These are phyloP conservation scores for Mycena metata DNA, from an alignment of 768 basidiomycete genomes.

Conservation along the genomic window DNA sequence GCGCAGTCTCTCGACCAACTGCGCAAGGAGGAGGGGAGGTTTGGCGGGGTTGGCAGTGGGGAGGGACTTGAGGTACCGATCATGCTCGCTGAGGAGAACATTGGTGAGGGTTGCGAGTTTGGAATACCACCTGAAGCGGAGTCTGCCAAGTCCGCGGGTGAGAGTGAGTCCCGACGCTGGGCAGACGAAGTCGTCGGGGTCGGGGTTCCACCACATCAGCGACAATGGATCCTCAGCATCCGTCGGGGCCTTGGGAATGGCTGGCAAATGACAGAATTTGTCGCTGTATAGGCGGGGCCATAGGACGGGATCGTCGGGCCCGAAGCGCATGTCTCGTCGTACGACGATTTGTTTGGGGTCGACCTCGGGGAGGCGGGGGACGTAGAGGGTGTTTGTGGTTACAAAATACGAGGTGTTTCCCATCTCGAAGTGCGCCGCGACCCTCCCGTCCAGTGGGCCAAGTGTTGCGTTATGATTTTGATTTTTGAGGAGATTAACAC, in stretches of 20 bases:
- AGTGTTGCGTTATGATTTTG: not conserved
- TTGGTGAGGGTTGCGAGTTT: not conserved
- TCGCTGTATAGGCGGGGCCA: not conserved
- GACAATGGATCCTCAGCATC: not conserved
- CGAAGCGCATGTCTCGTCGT: slow-evolving; percentile 12
- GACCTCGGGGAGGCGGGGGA: slow-evolving; percentile 12
- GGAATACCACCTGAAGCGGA: not conserved
- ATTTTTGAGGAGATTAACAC: slow-evolving; percentile 9
- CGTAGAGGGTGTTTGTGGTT: slow-evolving; percentile 13
- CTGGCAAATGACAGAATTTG: slow-evolving; percentile 10
- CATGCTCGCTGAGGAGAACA: slow-evolving; percentile 7
- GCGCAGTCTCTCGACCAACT: slow-evolving; percentile 1
- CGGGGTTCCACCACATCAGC: slow-evolving; percentile 19
- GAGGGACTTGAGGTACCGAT: slow-evolving; percentile 17
- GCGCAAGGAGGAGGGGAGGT: slow-evolving; percentile 7
- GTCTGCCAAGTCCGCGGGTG: slow-evolving; percentile 18
- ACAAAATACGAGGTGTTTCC: slow-evolving; percentile 10
- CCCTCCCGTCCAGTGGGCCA: slow-evolving; percentile 13
- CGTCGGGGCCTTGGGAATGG: slow-evolving; percentile 10
- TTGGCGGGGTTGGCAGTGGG: not conserved
- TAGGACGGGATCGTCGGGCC: slow-evolving; percentile 17
- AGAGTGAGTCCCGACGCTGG: slow-evolving; percentile 7
- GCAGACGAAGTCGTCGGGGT: slow-evolving; percentile 16
- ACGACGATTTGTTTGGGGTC: slow-evolving; percentile 11
- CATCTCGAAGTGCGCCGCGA: slow-evolving; percentile 3